Evolutionary conservation across 1,284 basidiomycete genomes (phyloP).

Genomic region (Ustilago hordei): DNA sequence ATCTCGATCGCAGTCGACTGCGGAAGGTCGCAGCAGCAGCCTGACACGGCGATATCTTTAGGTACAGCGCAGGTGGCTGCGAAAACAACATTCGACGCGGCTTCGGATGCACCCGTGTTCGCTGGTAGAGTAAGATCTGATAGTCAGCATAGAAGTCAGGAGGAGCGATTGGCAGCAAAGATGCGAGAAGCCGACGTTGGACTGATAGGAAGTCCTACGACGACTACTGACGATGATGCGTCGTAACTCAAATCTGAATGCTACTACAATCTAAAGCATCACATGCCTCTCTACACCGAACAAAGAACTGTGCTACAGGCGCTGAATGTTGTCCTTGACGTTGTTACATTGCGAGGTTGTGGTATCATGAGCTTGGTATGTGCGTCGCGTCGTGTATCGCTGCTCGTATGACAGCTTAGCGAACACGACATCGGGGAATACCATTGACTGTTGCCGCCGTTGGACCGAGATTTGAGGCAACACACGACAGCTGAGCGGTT

Average conservation of each 20-base stretch:
- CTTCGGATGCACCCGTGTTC: constrained; percentile 8
- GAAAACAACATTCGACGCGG: neutral
- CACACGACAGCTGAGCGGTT: neutral
- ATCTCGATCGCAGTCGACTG: constrained; percentile 31
- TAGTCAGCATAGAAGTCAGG: constrained; percentile 34
- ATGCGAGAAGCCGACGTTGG: constrained; percentile 57
- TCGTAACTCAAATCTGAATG: too few relatives aligned
- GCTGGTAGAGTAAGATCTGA: constrained; percentile 9
- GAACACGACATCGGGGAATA: too few relatives aligned
- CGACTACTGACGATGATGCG: constrained; percentile 30
- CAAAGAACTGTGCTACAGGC: too few relatives aligned
- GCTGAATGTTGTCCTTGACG: too few relatives aligned
- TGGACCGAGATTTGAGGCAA: neutral
- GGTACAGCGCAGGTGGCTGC: neutral
- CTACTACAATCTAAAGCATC: neutral
- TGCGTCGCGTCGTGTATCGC: too few relatives aligned
- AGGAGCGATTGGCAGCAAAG: constrained; percentile 46
- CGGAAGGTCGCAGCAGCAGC: neutral
- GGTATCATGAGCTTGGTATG: too few relatives aligned
- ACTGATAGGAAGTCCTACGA: constrained; percentile 50
- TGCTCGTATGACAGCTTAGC: too few relatives aligned
- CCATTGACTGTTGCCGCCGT: too few relatives aligned
- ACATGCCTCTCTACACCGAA: neutral
- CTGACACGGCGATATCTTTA: neutral
- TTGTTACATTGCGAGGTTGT: too few relatives aligned